These are phyloP conservation scores for Amphichorda felina DNA, from an alignment of 2,329 filamentous ascomycete genomes.

Conservation along the genomic window DNA sequence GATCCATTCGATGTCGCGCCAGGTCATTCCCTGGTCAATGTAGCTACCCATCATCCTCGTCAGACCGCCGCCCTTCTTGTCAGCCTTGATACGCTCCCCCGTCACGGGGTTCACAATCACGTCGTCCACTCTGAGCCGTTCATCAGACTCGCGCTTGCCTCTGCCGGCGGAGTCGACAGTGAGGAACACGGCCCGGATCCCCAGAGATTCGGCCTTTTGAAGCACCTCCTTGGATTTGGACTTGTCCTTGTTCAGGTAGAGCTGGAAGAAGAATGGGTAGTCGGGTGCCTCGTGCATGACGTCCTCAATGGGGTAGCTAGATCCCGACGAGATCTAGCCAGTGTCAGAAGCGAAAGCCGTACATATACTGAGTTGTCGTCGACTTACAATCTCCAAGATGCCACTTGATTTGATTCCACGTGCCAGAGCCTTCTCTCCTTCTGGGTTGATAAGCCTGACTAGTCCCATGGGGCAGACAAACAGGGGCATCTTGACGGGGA, in stretches of 20 bases:
- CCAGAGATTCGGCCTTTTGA: not conserved
- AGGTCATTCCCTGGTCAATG: conserved; percentile 50
- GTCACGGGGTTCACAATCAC: conserved; percentile 1
- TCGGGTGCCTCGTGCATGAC: conserved; percentile 1
- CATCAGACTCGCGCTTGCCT: conserved; percentile 8
- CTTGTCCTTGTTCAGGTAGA: conserved; percentile 3
- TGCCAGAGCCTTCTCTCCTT: conserved; percentile 2
- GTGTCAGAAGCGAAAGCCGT: not conserved
- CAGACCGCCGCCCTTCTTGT: conserved; percentile 40
- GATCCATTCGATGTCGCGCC: conserved; percentile 53
- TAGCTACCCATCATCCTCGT: conserved; percentile 40
- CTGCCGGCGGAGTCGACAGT: conserved; percentile 3
- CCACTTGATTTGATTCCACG: not conserved
- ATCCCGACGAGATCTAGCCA: conserved; percentile 1
- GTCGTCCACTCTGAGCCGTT: conserved; percentile 4
- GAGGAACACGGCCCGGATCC: conserved; percentile 1
- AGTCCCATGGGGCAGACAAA: conserved; percentile 11
- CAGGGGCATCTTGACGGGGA: conserved; percentile 8
- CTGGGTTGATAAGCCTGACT: conserved; percentile 2
- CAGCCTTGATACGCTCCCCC: conserved; percentile 10
- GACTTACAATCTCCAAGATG: conserved; percentile 1
- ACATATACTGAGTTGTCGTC: not conserved
- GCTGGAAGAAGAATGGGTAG: conserved; percentile 3
- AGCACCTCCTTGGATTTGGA: not conserved
- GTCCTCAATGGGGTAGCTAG: conserved; percentile 1